Evolutionary conservation across 2,329 filamentous ascomycete genomes (phyloP).

Genomic region (Ramularia endophylla): DNA sequence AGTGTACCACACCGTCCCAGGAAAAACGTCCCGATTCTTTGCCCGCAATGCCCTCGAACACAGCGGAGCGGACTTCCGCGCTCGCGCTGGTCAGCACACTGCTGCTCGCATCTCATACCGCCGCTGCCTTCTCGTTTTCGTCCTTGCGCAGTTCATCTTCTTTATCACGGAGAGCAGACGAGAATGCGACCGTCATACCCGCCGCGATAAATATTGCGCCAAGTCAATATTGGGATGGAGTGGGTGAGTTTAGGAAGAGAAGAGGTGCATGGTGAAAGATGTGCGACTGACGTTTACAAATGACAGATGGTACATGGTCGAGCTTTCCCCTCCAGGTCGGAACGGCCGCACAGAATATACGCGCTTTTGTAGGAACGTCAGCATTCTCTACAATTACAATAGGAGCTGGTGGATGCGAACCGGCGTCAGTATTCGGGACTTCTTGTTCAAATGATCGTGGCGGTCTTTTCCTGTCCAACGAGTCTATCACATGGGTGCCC

Average conservation of each 20-base stretch:
- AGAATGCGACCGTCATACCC: constrained; percentile 21
- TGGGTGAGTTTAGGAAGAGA: constrained; percentile 14
- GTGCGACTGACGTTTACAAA: constrained; percentile 1
- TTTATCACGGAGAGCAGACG: constrained; percentile 9
- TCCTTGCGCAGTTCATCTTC: constrained; percentile 1
- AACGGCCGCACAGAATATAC: constrained; percentile 28
- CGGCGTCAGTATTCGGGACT: constrained; percentile 7
- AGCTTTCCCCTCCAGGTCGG: constrained; percentile 33
- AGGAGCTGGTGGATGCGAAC: constrained; percentile 25
- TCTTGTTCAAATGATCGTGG: constrained; percentile 28
- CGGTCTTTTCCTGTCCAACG: constrained; percentile 43
- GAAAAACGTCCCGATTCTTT: no score
- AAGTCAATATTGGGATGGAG: constrained; percentile 35
- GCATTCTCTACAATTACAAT: constrained; percentile 27
- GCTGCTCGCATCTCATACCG: constrained; percentile 1
- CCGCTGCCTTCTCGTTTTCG: constrained; percentile 8
- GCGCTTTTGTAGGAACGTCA: constrained; percentile 29
- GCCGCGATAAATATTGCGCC: constrained; percentile 29
- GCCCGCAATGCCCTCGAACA: no score
- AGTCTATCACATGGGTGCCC: constrained; percentile 54
- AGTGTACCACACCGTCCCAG: no score
- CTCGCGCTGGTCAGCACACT: not conserved
- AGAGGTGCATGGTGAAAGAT: not conserved
- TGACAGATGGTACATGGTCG: constrained; percentile 34
- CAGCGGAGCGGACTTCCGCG: not conserved